A percentile compares a stretch with the other conserved stretches of the same genome.
phyloP scores from a whole-genome alignment of 768 basidiomycete species.

The Rhizopogon rudus region DNA sequence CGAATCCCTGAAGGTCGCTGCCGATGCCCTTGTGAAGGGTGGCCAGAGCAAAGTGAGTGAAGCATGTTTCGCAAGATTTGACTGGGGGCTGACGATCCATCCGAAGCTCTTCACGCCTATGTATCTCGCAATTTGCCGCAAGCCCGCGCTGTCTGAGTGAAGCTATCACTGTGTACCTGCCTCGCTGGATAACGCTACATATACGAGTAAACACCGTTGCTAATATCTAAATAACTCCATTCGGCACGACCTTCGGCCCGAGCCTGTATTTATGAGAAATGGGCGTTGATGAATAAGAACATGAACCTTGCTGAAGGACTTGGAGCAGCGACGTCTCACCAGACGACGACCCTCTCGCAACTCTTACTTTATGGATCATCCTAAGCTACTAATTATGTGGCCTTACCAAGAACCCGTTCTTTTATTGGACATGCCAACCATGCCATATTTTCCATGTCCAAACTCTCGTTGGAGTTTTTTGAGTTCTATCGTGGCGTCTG shows the following conservation, averaged over 20 bases:
- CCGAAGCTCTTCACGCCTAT: constrained; percentile 82
- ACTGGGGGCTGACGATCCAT: constrained; percentile 1
- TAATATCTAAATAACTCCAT: constrained; percentile 1
- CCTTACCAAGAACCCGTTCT: no score
- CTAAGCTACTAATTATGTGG: no score
- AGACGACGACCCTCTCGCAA: no score
- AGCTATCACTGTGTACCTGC: neutral
- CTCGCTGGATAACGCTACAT: neutral
- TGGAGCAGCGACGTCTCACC: no score
- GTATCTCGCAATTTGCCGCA: constrained; percentile 67
- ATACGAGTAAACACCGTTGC: neutral
- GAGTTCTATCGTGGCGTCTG: no score
- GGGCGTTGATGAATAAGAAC: constrained; percentile 7
- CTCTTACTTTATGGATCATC: no score
- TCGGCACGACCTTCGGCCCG: neutral
- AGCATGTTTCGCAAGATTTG: neutral
- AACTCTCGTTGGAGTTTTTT: no score
- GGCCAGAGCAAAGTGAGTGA: constrained; percentile 75
- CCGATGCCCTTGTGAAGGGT: constrained; percentile 71
- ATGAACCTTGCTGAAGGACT: neutral
- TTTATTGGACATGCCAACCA: no score
- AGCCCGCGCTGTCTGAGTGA: constrained; percentile 32
- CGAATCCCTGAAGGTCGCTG: constrained; percentile 84
- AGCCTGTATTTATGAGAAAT: neutral
- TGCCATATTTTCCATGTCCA: no score